A percentile compares a stretch with the other conserved stretches of the same genome.
These are phyloP conservation scores for Vigna mungo DNA, from an alignment of 306 rosid genomes.

Conservation along the genomic window DNA sequence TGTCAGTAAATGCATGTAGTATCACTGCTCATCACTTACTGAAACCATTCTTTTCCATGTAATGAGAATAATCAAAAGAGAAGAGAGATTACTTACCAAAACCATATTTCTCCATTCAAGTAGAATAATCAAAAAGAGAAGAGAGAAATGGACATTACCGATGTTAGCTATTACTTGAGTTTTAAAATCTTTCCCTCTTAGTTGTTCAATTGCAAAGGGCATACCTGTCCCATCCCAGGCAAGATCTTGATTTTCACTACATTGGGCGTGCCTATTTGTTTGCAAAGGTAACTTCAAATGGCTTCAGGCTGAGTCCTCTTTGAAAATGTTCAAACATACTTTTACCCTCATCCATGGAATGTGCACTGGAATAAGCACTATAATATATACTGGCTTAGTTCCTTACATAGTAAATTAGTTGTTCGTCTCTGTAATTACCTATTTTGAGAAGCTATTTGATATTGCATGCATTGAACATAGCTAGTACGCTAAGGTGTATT, in stretches of 20 bases:
- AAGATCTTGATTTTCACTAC: not conserved
- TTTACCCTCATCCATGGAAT: not conserved
- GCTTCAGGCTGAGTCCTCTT: not conserved
- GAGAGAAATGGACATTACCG: not conserved
- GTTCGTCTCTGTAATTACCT: slow-evolving; percentile 5
- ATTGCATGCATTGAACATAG: slow-evolving; percentile 27
- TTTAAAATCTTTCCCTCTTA: slow-evolving; percentile 16
- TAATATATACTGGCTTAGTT: not conserved
- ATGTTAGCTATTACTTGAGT: slow-evolving; percentile 28
- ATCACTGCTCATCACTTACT: not conserved
- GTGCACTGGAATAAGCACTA: not conserved
- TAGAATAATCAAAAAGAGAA: not conserved
- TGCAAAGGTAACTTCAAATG: not conserved
- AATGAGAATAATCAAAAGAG: not conserved
- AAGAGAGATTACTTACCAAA: not conserved
- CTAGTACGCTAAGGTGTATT: slow-evolving; percentile 10
- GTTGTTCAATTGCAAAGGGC: slow-evolving; percentile 9
- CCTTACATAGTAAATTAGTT: not conserved
- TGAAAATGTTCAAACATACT: not conserved
- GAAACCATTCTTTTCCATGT: not conserved
- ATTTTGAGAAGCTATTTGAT: not conserved
- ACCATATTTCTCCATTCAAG: not conserved
- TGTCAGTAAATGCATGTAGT: not conserved
- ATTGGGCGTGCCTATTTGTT: not conserved
- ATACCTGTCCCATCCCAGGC: not conserved